Conservation (phyloP, 495 filamentous ascomycete species). For the Bryoglossum gracile region DNA sequence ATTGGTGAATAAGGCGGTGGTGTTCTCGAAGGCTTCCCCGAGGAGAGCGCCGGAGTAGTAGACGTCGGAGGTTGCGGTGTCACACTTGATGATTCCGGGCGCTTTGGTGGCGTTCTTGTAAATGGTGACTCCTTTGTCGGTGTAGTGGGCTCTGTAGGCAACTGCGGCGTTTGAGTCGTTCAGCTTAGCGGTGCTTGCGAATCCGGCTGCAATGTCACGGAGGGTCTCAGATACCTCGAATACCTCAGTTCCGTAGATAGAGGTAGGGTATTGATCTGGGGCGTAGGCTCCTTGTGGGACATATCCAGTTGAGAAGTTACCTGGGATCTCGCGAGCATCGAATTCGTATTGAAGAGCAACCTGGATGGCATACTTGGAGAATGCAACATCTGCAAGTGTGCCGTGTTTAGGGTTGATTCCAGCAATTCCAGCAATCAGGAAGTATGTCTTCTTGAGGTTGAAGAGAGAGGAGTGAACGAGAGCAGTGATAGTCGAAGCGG, state of each 20-base stretch:
- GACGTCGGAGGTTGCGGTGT: slow-evolving; percentile 63
- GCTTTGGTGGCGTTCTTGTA: slow-evolving; percentile 45
- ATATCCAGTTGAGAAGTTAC: slow-evolving; percentile 60
- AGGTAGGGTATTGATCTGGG: slow-evolving; percentile 53
- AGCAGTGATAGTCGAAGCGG: slow-evolving; percentile 53
- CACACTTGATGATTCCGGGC: slow-evolving; percentile 58
- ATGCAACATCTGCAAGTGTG: slow-evolving; percentile 55
- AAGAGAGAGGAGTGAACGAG: slow-evolving; percentile 54
- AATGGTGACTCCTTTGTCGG: slow-evolving; percentile 23
- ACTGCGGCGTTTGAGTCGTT: slow-evolving; percentile 45
- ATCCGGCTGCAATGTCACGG: slow-evolving; percentile 45
- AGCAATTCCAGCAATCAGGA: slow-evolving; percentile 64
- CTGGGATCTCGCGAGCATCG: slow-evolving; percentile 60
- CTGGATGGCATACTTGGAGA: slow-evolving; percentile 62
- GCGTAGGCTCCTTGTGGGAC: slow-evolving; percentile 48
- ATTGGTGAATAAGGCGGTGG: slow-evolving; percentile 57
- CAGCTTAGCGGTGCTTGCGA: slow-evolving; percentile 49
- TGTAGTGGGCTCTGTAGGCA: slow-evolving; percentile 55
- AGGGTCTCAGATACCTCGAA: slow-evolving; percentile 63
- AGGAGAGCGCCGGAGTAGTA: slow-evolving; percentile 61
- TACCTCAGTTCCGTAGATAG: slow-evolving; percentile 70
- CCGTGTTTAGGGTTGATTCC: slow-evolving; percentile 61
- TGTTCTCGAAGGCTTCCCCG: slow-evolving; percentile 57
- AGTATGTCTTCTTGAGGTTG: slow-evolving; percentile 60
- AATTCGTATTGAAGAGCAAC: slow-evolving; percentile 71